These are phyloP conservation scores for Paecilomyces dactylethromorphus DNA, from an alignment of 2,329 filamentous ascomycete species.

Conservation along the genomic window DNA sequence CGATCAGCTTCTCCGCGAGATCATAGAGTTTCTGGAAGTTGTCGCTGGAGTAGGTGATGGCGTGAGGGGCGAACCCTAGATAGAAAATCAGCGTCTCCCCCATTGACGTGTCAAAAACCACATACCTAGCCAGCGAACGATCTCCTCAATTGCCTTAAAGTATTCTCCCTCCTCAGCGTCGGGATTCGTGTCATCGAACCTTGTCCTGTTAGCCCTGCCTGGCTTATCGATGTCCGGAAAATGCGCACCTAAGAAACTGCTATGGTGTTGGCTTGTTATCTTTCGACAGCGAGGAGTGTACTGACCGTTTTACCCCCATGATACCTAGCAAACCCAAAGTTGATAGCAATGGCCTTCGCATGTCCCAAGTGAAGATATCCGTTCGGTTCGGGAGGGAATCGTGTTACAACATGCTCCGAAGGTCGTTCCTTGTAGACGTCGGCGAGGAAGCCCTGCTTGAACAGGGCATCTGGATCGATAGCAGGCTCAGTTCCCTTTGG, in stretches of 20 bases:
- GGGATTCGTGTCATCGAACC: slow-evolving; percentile 90
- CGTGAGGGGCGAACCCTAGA: slow-evolving; percentile 64
- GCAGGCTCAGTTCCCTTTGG: slow-evolving; percentile 20
- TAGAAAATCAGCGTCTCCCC: background rate
- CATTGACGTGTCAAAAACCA: background rate
- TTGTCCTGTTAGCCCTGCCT: slow-evolving; percentile 23
- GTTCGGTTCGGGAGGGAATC: slow-evolving; percentile 84
- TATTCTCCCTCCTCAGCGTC: slow-evolving; percentile 87
- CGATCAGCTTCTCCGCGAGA: slow-evolving; percentile 77
- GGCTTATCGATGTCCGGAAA: background rate
- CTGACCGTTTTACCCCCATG: slow-evolving; percentile 55
- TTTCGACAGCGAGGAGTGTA: background rate
- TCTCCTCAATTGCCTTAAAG: slow-evolving; percentile 82
- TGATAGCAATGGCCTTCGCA: slow-evolving; percentile 90
- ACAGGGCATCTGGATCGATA: slow-evolving; percentile 58
- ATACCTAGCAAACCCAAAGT: slow-evolving; percentile 87
- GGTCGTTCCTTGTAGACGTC: slow-evolving; percentile 66
- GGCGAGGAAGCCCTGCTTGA: slow-evolving; percentile 70
- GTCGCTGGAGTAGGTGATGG: slow-evolving; percentile 82
- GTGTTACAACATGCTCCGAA: slow-evolving; percentile 48
- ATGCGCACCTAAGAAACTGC: slow-evolving; percentile 1
- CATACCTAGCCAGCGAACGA: slow-evolving; percentile 66
- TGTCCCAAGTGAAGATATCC: slow-evolving; percentile 71
- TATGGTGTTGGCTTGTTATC: background rate
- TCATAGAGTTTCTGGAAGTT: slow-evolving; percentile 86